Evolutionary conservation across 148 eudicot genomes (phyloP).

Genomic region (Fallopia convolvulus): DNA sequence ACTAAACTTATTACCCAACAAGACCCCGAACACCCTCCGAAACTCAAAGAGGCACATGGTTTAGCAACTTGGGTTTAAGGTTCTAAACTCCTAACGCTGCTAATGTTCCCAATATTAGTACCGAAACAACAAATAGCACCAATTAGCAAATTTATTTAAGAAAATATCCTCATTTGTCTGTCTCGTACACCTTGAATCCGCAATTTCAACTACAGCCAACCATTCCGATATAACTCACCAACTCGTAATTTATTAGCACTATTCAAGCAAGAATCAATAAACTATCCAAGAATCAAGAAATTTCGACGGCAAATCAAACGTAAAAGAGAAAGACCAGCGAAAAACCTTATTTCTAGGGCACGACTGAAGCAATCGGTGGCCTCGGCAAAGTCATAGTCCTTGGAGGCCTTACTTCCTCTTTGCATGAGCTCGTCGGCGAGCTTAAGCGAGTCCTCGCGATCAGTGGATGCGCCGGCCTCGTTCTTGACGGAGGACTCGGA

Average conservation of each 20-base stretch:
- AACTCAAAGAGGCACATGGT: neutral
- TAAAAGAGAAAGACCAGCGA: neutral
- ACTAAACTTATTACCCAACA: neutral
- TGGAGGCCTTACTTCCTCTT: slow-evolving; percentile 43
- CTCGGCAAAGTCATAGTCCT: slow-evolving; percentile 54
- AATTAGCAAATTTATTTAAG: neutral
- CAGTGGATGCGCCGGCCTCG: slow-evolving; percentile 29
- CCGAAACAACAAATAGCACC: neutral
- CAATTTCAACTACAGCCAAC: neutral
- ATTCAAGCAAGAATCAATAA: neutral
- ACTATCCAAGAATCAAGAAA: too few relatives aligned
- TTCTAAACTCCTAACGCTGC: neutral
- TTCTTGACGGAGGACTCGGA: slow-evolving; percentile 38
- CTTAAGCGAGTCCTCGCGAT: slow-evolving; percentile 41
- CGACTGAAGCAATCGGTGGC: slow-evolving; percentile 90
- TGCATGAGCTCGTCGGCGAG: slow-evolving; percentile 59
- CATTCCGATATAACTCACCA: too few relatives aligned
- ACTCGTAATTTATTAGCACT: too few relatives aligned
- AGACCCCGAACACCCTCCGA: neutral
- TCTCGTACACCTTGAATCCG: neutral
- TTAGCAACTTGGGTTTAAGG: neutral
- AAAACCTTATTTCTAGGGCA: slow-evolving; percentile 88
- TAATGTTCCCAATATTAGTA: neutral
- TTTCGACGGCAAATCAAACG: neutral
- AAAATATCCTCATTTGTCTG: neutral